Evolutionary conservation across 176 grass and related monocot species (phyloP).

Genomic region (Oryza officinalis): DNA sequence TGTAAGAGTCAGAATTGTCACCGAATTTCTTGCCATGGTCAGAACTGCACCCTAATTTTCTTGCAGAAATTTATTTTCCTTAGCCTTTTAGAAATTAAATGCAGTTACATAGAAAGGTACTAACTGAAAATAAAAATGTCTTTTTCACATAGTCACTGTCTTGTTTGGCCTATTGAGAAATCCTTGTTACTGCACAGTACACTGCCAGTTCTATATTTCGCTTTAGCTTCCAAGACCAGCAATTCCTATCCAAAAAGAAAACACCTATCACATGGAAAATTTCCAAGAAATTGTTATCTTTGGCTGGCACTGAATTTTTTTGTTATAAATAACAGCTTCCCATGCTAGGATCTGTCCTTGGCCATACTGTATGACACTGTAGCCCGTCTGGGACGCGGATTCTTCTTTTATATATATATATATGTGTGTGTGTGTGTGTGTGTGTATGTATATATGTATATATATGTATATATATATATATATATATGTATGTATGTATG

Average conservation of each 20-base stretch:
- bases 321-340: not conserved
- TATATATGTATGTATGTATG: too few species aligned
- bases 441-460: too few species aligned
- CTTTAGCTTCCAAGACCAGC: slow-evolving; percentile 1
- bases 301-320: not conserved
- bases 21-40: not conserved
- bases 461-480: not conserved
- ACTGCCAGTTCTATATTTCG: not conserved
- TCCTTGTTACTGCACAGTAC: not conserved
- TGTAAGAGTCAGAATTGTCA: not conserved
- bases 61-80: not conserved
- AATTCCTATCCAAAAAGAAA: not conserved
- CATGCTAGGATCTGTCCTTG: not conserved
- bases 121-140: not conserved
- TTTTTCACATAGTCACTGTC: slow-evolving; percentile 8
- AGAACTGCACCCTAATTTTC: not conserved
- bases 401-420: not conserved
- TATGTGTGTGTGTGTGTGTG: too few species aligned
- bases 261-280: not conserved
- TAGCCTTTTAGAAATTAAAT: not conserved
- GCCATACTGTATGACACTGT: not conserved
- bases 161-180: not conserved
- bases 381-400: not conserved
- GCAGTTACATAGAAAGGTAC: not conserved
- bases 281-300: not conserved